A percentile compares a stretch with the other conserved stretches of the same genome.
phyloP scores from a whole-genome alignment of 108 stramenopile genomes.

The Nannochloropsis gaditana region DNA sequence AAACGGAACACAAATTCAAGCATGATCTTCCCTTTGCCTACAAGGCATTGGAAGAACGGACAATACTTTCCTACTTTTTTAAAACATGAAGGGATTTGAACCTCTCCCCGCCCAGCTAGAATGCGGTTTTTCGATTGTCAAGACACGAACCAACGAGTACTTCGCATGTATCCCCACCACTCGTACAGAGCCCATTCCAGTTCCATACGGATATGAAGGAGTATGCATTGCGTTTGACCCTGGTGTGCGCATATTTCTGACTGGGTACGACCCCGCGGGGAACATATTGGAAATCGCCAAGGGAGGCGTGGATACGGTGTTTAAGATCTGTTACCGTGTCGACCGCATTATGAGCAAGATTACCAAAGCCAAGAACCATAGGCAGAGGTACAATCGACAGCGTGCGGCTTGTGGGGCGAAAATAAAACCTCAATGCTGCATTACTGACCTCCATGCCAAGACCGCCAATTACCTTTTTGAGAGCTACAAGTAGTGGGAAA shows the following conservation, averaged over 20 bases:
- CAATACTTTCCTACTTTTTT: not conserved
- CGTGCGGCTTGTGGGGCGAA: too few species aligned
- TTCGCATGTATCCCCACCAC: constrained; percentile 4
- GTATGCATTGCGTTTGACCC: not conserved
- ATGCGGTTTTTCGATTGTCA: not conserved
- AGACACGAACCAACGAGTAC: constrained; percentile 11
- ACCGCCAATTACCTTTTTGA: not conserved
- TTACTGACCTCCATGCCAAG: too few species aligned
- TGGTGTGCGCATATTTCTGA: not conserved
- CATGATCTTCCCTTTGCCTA: not conserved
- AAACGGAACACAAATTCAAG: not conserved
- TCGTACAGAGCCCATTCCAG: not conserved
- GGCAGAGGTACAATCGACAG: too few species aligned
- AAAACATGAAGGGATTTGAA: not conserved
- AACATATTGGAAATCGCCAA: not conserved
- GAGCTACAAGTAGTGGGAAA: not conserved
- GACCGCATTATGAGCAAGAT: too few species aligned
- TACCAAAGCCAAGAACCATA: too few species aligned
- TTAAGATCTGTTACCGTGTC: too few species aligned
- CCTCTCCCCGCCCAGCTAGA: constrained; percentile 10
- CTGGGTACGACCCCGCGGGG: constrained; percentile 9
- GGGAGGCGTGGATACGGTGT: not conserved
- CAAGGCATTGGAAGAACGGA: not conserved
- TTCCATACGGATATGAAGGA: not conserved
- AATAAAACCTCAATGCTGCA: too few species aligned